phyloP scores from a whole-genome alignment of 2,329 filamentous ascomycete species.

The Paecilomyces dactylethromorphus region DNA sequence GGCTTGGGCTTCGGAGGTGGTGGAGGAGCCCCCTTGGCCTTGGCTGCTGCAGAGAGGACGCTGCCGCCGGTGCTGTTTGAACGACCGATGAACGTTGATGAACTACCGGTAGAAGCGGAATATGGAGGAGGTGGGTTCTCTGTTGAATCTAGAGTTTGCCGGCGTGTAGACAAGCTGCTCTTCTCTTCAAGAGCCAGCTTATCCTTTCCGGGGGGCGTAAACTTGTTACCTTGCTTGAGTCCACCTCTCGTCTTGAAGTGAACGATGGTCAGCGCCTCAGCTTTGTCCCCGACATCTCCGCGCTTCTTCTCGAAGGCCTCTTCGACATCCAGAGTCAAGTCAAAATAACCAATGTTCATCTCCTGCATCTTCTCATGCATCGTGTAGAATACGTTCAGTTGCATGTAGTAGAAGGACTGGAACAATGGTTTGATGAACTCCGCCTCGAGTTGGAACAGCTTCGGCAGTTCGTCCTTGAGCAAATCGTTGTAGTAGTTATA shows the following conservation, averaged over 20 bases:
- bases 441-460: slow-evolving; percentile 79
- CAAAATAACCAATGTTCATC: slow-evolving; percentile 96
- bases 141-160: slow-evolving; percentile 37
- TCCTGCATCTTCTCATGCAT: slow-evolving; percentile 96
- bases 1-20: slow-evolving; percentile 80
- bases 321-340: slow-evolving; percentile 83
- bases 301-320: slow-evolving; percentile 86
- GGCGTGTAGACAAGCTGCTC: slow-evolving; percentile 21
- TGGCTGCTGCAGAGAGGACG: slow-evolving; percentile 50
- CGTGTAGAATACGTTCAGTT: slow-evolving; percentile 98
- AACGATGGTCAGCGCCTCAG: slow-evolving; percentile 78
- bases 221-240: slow-evolving; percentile 25
- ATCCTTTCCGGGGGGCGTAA: slow-evolving; percentile 23
- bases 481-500: slow-evolving; percentile 98
- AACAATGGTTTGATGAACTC: slow-evolving; percentile 97
- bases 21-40: slow-evolving; percentile 56
- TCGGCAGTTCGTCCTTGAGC: slow-evolving; percentile 90
- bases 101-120: slow-evolving; percentile 39
- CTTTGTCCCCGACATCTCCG: slow-evolving; percentile 77
- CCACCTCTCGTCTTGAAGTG: slow-evolving; percentile 87
- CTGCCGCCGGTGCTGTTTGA: slow-evolving; percentile 36
- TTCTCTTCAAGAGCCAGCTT: slow-evolving; percentile 32
- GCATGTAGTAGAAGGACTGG: slow-evolving; percentile 99
- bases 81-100: slow-evolving; percentile 28
- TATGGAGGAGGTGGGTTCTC: slow-evolving; percentile 68